Evolutionary conservation across 257 asterid species (phyloP).

Genomic region (Vinca minor): DNA sequence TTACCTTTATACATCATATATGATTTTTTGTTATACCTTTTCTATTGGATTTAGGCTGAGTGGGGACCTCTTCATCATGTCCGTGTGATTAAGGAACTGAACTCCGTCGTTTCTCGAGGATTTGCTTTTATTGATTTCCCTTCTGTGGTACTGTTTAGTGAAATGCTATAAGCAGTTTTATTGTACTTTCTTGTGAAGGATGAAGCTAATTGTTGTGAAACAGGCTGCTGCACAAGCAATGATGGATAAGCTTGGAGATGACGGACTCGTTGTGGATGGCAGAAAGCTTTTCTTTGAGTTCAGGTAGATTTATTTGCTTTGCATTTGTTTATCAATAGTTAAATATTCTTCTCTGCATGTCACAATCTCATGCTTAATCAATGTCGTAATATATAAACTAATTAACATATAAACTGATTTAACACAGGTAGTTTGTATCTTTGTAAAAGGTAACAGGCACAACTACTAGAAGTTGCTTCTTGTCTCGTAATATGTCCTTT

Average conservation of each 20-base stretch:
- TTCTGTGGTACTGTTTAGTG: slow-evolving; percentile 53
- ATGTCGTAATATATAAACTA: not conserved
- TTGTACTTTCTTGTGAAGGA: slow-evolving; percentile 9
- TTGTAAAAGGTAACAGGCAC: not conserved
- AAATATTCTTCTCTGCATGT: not conserved
- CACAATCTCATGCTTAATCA: not conserved
- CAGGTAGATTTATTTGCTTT: slow-evolving; percentile 42
- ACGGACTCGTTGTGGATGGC: slow-evolving; percentile 87
- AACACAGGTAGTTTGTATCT: not conserved
- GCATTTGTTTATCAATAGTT: slow-evolving; percentile 7
- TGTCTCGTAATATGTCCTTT: not conserved
- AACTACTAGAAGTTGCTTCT: not conserved
- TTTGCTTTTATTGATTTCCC: slow-evolving; percentile 98
- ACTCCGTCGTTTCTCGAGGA: slow-evolving; percentile 91
- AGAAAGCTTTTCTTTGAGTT: slow-evolving; percentile 88
- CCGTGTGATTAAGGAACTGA: slow-evolving; percentile 91
- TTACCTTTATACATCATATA: not conserved
- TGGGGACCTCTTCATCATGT: slow-evolving; percentile 99
- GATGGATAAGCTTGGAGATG: slow-evolving; percentile 85
- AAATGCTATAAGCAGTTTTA: slow-evolving; percentile 5
- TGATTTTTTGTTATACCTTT: slow-evolving; percentile 10
- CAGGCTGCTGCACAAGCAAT: slow-evolving; percentile 88
- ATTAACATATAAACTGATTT: too few relatives aligned
- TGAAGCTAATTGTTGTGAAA: slow-evolving; percentile 21
- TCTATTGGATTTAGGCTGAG: slow-evolving; percentile 49